phyloP scores from a whole-genome alignment of 331 rosid genomes.

The Stylosanthes scabra region DNA sequence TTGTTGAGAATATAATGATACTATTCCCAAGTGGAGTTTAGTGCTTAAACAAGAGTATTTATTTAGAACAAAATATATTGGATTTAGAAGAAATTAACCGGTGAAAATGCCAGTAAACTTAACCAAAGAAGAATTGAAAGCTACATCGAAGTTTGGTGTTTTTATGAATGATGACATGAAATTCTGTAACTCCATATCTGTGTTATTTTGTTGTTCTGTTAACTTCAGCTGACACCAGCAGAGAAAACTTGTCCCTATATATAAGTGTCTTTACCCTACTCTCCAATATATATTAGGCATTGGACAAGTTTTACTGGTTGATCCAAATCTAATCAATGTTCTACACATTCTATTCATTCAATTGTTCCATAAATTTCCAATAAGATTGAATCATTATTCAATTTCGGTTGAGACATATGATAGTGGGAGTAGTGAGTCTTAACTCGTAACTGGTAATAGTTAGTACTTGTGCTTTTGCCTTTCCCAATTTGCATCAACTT shows the following conservation, averaged over 20 bases:
- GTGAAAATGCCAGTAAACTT: too few species aligned
- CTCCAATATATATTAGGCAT: neutral
- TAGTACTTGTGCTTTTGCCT: slow-evolving; percentile 26
- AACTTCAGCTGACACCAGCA: neutral
- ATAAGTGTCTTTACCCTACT: slow-evolving; percentile 8
- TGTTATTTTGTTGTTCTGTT: slow-evolving; percentile 7
- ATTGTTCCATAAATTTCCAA: neutral
- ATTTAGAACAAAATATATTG: too few species aligned
- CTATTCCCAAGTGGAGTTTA: too few species aligned
- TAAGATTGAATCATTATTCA: neutral
- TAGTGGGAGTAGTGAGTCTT: slow-evolving; percentile 22
- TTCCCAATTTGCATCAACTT: slow-evolving; percentile 31
- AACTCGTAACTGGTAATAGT: neutral
- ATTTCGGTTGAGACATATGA: slow-evolving; percentile 21
- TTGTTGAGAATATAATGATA: too few species aligned
- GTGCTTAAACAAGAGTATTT: too few species aligned
- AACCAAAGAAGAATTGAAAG: too few species aligned
- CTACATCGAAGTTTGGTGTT: too few species aligned
- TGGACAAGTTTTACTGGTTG: slow-evolving; percentile 14
- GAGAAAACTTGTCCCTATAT: neutral
- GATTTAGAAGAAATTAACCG: too few species aligned
- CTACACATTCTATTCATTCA: neutral
- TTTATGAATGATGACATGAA: slow-evolving; percentile 14
- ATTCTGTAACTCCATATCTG: neutral
- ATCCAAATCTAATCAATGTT: neutral